phyloP scores from a whole-genome alignment of 2,329 filamentous ascomycete species.

The Juglanconis juglandina region DNA sequence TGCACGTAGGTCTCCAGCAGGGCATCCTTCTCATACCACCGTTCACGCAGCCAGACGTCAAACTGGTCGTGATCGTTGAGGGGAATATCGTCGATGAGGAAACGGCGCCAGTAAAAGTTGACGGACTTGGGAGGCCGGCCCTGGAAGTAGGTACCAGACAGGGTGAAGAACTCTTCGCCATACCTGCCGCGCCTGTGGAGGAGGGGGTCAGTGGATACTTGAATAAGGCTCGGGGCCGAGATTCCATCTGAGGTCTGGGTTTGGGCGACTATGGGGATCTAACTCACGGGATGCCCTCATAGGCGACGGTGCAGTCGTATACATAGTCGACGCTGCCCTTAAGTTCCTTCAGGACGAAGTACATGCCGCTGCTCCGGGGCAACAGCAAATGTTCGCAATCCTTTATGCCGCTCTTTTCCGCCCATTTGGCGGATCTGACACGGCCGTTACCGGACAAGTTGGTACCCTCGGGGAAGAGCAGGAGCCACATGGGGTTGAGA shows the following conservation, averaged over 20 bases:
- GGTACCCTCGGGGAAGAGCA: constrained; percentile 85
- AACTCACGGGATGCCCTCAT: constrained; percentile 87
- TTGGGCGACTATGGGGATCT: background rate
- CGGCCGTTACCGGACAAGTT: constrained; percentile 72
- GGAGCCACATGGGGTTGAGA: constrained; percentile 81
- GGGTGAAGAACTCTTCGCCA: constrained; percentile 86
- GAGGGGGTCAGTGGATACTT: background rate
- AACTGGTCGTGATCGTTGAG: constrained; percentile 71
- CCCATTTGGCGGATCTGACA: constrained; percentile 69
- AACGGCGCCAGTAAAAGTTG: constrained; percentile 94
- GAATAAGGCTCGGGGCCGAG: background rate
- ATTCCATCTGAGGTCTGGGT: background rate
- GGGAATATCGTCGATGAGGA: constrained; percentile 76
- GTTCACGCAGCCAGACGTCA: constrained; percentile 76
- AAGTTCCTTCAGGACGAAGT: constrained; percentile 75
- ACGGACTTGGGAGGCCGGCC: constrained; percentile 89
- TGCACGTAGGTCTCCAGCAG: constrained; percentile 78
- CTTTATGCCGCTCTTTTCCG: constrained; percentile 68
- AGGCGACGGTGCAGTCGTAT: constrained; percentile 92
- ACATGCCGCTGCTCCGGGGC: constrained; percentile 75
- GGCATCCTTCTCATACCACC: constrained; percentile 91
- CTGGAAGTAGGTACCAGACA: constrained; percentile 83
- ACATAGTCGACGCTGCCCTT: constrained; percentile 73
- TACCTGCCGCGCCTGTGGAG: constrained; percentile 65
- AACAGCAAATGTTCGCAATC: constrained; percentile 73